Percentiles rank a stretch among this genome's conserved stretches.
phyloP scores from a whole-genome alignment of 1,139 yeast genomes.

The Hansenula sp. region DNA sequence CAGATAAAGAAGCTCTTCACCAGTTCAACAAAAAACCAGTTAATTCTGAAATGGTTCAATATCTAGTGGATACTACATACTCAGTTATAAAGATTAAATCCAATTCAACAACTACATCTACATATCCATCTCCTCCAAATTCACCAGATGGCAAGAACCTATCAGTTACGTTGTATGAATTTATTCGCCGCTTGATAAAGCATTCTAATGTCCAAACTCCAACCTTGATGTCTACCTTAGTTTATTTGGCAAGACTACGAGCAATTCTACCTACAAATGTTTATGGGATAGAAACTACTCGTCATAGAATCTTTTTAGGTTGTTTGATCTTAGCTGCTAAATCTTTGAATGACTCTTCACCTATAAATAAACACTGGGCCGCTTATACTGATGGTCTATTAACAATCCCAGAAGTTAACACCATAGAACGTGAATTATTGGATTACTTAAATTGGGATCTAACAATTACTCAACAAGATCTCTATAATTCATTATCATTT shows the following conservation, averaged over 20 bases:
- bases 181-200: slow-evolving; percentile 67
- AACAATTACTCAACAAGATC: slow-evolving; percentile 63
- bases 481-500: slow-evolving; percentile 65
- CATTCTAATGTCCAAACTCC: slow-evolving; percentile 94
- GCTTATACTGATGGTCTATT: slow-evolving; percentile 83
- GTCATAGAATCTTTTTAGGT: slow-evolving; percentile 89
- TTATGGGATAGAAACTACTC: slow-evolving; percentile 88
- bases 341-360: slow-evolving; percentile 87
- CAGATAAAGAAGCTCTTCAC: slow-evolving; percentile 63
- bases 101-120: slow-evolving; percentile 21
- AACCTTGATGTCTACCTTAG: slow-evolving; percentile 87
- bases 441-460: slow-evolving; percentile 83
- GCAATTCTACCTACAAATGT: slow-evolving; percentile 82
- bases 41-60: slow-evolving; percentile 71
- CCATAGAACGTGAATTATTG: slow-evolving; percentile 86
- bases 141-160: slow-evolving; percentile 29
- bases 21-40: slow-evolving; percentile 77
- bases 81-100: slow-evolving; percentile 64
- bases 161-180: slow-evolving; percentile 43
- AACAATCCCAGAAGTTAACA: slow-evolving; percentile 73
- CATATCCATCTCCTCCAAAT: slow-evolving; percentile 42
- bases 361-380: slow-evolving; percentile 95
- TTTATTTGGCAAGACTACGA: slow-evolving; percentile 75
- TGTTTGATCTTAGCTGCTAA: slow-evolving; percentile 87
- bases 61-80: slow-evolving; percentile 74